phyloP scores from a whole-genome alignment of 495 filamentous ascomycete species.

The Aspergillus biplanus region DNA sequence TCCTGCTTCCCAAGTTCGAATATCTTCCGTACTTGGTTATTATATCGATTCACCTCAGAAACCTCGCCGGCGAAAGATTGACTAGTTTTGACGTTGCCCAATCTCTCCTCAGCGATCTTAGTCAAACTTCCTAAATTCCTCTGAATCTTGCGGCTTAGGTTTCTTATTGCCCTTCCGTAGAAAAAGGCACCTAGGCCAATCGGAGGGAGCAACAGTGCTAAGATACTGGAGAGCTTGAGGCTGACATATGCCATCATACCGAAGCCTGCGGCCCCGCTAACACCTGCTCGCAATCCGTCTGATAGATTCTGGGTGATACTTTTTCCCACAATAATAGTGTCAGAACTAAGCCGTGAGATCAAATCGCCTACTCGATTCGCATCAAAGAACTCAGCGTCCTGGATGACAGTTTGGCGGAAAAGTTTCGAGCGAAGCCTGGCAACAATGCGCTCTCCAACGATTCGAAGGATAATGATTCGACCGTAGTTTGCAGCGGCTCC shows the following conservation, averaged over 20 bases:
- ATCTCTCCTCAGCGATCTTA: conserved; percentile 93
- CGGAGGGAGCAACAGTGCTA: conserved; percentile 85
- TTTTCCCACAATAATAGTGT: conserved; percentile 97
- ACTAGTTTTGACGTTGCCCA: conserved; percentile 93
- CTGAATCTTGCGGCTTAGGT: conserved; percentile 87
- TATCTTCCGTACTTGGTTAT: conserved; percentile 86
- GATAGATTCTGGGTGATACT: conserved; percentile 97
- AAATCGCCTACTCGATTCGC: conserved; percentile 95
- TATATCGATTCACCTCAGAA: conserved; percentile 87
- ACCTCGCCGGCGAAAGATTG: conserved; percentile 95
- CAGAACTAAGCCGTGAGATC: conserved; percentile 91
- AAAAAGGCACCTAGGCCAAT: conserved; percentile 90
- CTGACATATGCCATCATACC: conserved; percentile 91
- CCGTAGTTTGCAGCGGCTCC: conserved; percentile 91
- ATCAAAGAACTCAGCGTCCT: conserved; percentile 99
- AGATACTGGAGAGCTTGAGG: conserved; percentile 83
- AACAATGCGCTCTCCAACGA: conserved; percentile 93
- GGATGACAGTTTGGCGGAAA: conserved; percentile 85
- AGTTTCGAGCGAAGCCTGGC: conserved; percentile 85
- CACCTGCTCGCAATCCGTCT: conserved; percentile 84
- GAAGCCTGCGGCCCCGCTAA: conserved; percentile 87
- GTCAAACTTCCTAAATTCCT: conserved; percentile 87
- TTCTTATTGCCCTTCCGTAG: conserved; percentile 85
- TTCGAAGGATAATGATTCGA: conserved; percentile 89
- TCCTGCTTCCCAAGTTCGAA: conserved; percentile 85